These are phyloP conservation scores for Thraustochytrium sp. DNA, from an alignment of 352 stramenopile species.

Conservation along the genomic window DNA sequence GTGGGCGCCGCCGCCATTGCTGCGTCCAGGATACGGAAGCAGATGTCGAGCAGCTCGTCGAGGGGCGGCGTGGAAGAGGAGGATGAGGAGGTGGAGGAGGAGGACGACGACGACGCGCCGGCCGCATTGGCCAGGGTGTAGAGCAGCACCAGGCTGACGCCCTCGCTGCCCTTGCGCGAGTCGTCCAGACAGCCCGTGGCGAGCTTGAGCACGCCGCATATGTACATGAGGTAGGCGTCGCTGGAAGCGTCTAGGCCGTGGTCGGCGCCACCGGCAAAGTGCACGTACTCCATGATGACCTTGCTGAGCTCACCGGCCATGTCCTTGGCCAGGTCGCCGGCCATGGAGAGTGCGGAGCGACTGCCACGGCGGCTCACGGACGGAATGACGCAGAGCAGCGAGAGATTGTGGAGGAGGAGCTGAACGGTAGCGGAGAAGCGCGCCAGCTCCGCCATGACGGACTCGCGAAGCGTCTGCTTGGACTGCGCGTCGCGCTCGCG, in stretches of 20 bases:
- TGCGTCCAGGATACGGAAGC: neutral
- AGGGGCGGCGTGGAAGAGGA: no score
- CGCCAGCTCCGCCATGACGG: neutral
- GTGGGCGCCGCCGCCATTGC: neutral
- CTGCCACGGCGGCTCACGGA: neutral
- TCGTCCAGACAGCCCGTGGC: neutral
- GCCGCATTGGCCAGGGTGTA: neutral
- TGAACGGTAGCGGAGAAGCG: conserved; percentile 14
- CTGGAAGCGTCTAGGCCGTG: neutral
- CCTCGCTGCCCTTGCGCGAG: neutral
- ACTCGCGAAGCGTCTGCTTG: neutral
- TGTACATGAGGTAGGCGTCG: conserved; percentile 22
- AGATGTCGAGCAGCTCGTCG: neutral
- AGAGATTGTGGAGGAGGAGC: neutral
- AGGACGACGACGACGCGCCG: no score
- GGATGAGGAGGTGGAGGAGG: no score
- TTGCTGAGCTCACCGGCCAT: neutral
- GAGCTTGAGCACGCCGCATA: conserved; percentile 19
- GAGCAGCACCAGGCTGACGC: neutral
- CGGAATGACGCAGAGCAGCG: neutral
- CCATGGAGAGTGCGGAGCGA: neutral
- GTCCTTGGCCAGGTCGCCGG: neutral
- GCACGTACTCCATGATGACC: neutral
- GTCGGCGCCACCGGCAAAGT: neutral
- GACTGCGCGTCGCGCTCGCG: neutral